Base-by-base conservation (phyloP, 2,329 filamentous ascomycete genomes). In the Botryosphaeria agaves region DNA sequence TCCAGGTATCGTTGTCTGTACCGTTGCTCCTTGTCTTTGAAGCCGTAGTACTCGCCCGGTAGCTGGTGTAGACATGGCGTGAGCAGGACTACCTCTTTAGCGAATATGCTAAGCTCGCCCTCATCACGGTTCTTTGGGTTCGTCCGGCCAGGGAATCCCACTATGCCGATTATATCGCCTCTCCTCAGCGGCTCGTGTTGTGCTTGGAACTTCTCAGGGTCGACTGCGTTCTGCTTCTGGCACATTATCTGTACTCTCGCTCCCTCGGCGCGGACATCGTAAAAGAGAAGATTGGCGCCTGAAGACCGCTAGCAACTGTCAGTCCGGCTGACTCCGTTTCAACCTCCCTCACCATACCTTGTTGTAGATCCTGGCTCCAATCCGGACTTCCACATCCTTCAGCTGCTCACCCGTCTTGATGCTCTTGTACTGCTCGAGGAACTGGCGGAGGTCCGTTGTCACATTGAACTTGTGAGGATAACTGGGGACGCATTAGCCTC, bases 381-480 rank as follows among this genome's bases (percentile, higher is more conserved):
- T 62, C 36, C 72, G 68, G 40, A 95, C 67, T 46, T 73, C 65
- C 52, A 76, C 73, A 36, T 84, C 76, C 55, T 78, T 73, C 54
- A 73, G 68, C 38, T 72, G 66, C 56, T 98, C 84, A 46, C 89
- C 89, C 39, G 83, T 91, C 69, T 84, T 83, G 56, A 95, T 71
- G 45, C 75, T 62, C 33, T 72, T 71, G 48, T 80, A 91, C 32
- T 91, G 70, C 44, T 76, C 64, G 44, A 79, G 63, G 53, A 92
- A 93, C 42, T 85, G 71, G 48, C 69, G 66, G 37, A 93, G 65
- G 46, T 89, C 79, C 48, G 83, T 84, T 54, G 76, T 80, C 52
- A 82, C 74, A 34, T 85, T 65, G 68, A 93, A 95, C 67, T 78
- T 78, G 76, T 98, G 87, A 5, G 89, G 89, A 58, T 94, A 93